A percentile compares a stretch with the other conserved stretches of the same genome.
These are phyloP conservation scores for Dactylella cylindrospora DNA, from an alignment of 2,329 filamentous ascomycete species.

Conservation along the genomic window DNA sequence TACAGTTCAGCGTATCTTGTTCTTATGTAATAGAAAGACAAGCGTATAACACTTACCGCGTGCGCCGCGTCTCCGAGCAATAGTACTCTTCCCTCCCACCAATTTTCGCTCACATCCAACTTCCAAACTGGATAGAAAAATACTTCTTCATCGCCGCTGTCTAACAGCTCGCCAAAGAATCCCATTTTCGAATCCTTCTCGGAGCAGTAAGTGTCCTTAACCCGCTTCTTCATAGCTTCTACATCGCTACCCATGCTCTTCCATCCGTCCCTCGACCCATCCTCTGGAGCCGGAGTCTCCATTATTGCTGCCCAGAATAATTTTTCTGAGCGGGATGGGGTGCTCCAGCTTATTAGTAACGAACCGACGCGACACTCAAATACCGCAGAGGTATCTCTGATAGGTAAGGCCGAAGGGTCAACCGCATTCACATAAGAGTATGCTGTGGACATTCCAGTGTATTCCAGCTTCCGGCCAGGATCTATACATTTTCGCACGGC, in stretches of 20 bases:
- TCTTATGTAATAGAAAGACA: not conserved
- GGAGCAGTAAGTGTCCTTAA: conserved; percentile 35
- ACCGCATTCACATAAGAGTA: conserved; percentile 31
- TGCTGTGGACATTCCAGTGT: conserved; percentile 26
- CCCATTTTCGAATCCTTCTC: conserved; percentile 30
- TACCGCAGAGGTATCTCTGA: conserved; percentile 31
- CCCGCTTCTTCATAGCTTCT: conserved; percentile 18
- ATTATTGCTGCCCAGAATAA: conserved; percentile 37
- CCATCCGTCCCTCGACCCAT: conserved; percentile 31
- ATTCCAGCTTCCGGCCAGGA: conserved; percentile 25
- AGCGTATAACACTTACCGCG: conserved; percentile 54
- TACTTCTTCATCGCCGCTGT: conserved; percentile 22
- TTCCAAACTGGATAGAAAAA: conserved; percentile 34
- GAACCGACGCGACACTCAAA: conserved; percentile 32
- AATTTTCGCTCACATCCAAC: conserved; percentile 36
- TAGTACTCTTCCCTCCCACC: conserved; percentile 48
- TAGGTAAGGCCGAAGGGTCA: conserved; percentile 6
- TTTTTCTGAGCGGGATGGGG: conserved; percentile 20
- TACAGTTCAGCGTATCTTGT: not conserved
- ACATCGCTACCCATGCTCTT: conserved; percentile 32
- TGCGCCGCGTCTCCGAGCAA: conserved; percentile 63
- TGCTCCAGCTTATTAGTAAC: conserved; percentile 29
- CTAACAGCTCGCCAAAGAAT: conserved; percentile 30
- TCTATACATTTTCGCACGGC: conserved; percentile 46
- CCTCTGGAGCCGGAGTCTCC: conserved; percentile 17